Conservation (phyloP, 306 rosid genomes). For the Prinsepia uniflora region DNA sequence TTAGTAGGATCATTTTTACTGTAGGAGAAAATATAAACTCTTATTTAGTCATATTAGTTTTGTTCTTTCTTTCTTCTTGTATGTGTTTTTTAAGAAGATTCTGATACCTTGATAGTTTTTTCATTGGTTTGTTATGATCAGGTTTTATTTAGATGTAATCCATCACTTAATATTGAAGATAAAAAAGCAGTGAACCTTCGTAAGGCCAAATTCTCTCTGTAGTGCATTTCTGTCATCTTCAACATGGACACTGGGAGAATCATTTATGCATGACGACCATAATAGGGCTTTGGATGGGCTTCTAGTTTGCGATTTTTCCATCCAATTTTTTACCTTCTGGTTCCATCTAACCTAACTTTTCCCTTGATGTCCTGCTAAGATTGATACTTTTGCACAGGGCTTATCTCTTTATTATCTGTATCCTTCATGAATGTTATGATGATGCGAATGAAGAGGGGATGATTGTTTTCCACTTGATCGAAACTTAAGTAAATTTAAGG, state of each 20-base stretch:
- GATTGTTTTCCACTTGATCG: conserved; percentile 21
- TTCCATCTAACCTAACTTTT: conserved; percentile 1
- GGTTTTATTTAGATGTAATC: too few species aligned
- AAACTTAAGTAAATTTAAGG: conserved; percentile 7
- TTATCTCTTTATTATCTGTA: not conserved
- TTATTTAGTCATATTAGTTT: too few species aligned
- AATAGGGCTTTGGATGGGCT: not conserved
- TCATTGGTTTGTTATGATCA: too few species aligned
- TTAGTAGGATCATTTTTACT: too few species aligned
- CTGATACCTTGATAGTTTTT: too few species aligned
- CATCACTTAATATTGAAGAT: too few species aligned
- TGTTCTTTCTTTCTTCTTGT: too few species aligned
- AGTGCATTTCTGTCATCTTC: not conserved
- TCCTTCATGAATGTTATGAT: conserved; percentile 18
- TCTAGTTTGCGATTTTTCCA: not conserved
- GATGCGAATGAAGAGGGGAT: conserved; percentile 21
- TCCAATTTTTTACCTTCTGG: not conserved
- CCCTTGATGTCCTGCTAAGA: conserved; percentile 7
- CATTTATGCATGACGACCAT: not conserved
- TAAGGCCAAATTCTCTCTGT: too few species aligned
- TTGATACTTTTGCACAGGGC: conserved; percentile 2
- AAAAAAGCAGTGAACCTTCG: too few species aligned
- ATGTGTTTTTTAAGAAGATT: too few species aligned
- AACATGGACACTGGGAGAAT: not conserved
- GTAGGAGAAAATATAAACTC: too few species aligned